Percentiles rank a stretch among this genome's conserved stretches.
Evolutionary conservation across 192 early-diverging fungal species (phyloP).

Genomic region (Backusella macrospora): DNA sequence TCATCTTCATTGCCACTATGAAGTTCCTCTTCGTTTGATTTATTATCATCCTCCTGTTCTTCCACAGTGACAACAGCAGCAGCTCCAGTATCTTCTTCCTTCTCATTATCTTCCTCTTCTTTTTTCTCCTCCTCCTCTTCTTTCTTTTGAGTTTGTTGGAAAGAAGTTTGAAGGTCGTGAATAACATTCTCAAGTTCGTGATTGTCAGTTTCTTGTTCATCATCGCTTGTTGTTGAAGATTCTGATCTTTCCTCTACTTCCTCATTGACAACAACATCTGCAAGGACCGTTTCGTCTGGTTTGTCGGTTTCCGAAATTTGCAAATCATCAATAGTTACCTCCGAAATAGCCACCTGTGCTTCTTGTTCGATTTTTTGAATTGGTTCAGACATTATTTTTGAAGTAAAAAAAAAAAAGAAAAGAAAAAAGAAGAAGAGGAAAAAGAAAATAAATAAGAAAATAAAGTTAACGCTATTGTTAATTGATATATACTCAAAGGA

Average conservation of each 20-base stretch:
- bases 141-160: not conserved
- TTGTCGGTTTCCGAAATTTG: not conserved
- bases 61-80: not conserved
- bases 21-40: not conserved
- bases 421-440: not conserved
- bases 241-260: not conserved
- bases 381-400: not conserved
- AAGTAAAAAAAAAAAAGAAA: not conserved
- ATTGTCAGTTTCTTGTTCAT: not conserved
- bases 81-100: not conserved
- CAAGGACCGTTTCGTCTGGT: not conserved
- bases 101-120: not conserved
- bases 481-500: not conserved
- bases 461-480: not conserved
- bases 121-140: not conserved
- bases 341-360: not conserved
- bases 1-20: not conserved
- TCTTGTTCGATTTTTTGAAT: not conserved
- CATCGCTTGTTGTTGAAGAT: not conserved
- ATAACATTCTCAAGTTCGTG: constrained; percentile 9
- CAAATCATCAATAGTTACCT: constrained; percentile 1
- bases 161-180: not conserved
- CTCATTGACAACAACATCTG: not conserved
- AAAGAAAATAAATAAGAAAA: not conserved
- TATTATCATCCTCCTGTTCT: not conserved